These are phyloP conservation scores for Ophiostoma himal-ulmi DNA, from an alignment of 2,329 filamentous ascomycete species.

Conservation along the genomic window DNA sequence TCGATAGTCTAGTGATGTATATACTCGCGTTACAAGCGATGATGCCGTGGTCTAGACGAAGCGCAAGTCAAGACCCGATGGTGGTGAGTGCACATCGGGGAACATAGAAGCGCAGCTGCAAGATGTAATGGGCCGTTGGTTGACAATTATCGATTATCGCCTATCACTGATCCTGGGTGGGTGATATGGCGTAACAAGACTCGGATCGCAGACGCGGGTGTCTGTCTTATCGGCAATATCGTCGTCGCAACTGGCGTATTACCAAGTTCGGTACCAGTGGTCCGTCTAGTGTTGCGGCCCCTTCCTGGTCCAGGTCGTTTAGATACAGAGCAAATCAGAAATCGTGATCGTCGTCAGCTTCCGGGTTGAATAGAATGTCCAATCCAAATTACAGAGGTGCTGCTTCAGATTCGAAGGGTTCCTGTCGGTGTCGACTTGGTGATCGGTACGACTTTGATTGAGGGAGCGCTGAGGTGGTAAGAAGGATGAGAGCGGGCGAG, in stretches of 20 bases:
- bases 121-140: background rate
- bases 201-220: background rate
- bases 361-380: background rate
- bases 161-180: background rate
- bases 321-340: background rate
- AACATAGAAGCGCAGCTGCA: background rate
- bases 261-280: background rate
- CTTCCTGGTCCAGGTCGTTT: background rate
- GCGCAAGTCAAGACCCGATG: slow-evolving; percentile 2
- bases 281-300: background rate
- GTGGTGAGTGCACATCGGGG: background rate
- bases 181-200: background rate
- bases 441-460: background rate
- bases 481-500: background rate
- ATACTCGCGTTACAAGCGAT: background rate
- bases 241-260: background rate
- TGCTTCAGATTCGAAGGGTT: background rate
- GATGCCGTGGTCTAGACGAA: slow-evolving; percentile 7
- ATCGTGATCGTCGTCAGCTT: background rate
- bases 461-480: background rate
- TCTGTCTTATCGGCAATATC: background rate
- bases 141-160: background rate
- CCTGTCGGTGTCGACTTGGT: background rate
- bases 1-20: background rate
- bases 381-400: background rate